Conservation (phyloP, 2,329 filamentous ascomycete species). For the Cercospora canescens region DNA sequence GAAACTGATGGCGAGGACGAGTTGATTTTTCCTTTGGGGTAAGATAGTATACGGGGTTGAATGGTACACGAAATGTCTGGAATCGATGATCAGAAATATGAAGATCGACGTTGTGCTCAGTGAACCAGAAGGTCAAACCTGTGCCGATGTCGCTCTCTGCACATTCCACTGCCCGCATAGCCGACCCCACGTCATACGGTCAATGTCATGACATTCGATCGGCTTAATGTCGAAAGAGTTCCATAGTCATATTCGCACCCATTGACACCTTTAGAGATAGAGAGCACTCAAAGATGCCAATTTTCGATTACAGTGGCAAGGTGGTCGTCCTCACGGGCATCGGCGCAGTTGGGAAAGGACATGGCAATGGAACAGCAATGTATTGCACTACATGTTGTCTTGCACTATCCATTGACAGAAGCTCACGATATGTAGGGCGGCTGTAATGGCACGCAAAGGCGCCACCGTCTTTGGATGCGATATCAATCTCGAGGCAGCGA, state of each 20-base stretch:
- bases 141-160: neutral
- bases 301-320: conserved; percentile 45
- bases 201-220: neutral
- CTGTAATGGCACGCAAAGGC: conserved; percentile 50
- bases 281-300: conserved; percentile 19
- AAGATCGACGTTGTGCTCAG: neutral
- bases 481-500: conserved; percentile 37
- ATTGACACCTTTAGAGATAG: neutral
- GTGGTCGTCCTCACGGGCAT: conserved; percentile 50
- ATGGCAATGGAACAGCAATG: conserved; percentile 47
- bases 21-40: neutral
- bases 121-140: neutral
- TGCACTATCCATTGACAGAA: neutral
- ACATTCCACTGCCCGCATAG: neutral
- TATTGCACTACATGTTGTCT: neutral
- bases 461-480: conserved; percentile 55
- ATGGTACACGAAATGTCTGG: neutral
- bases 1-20: neutral
- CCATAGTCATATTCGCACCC: neutral
- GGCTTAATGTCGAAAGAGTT: neutral
- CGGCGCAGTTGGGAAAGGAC: conserved; percentile 47
- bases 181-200: neutral
- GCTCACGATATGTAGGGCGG: conserved; percentile 23
- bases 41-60: too few species aligned
- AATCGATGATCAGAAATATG: neutral